Evolutionary conservation across 2,329 filamentous ascomycete genomes (phyloP).

Genomic region (Calonectria pseudoreteaudii): DNA sequence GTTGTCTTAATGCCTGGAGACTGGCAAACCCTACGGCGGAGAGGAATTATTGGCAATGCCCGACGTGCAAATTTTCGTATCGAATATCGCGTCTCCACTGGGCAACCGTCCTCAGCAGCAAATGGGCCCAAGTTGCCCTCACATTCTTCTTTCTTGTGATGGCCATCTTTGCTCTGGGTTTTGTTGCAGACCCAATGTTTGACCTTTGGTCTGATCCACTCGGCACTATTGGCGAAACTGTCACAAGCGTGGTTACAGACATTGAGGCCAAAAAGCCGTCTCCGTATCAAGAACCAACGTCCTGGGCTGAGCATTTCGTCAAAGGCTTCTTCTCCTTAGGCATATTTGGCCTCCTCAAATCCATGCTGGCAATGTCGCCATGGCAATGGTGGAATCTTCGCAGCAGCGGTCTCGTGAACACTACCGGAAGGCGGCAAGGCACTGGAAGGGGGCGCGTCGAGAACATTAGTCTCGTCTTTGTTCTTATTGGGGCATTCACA

Average conservation of each 20-base stretch:
- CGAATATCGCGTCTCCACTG: conserved; percentile 81
- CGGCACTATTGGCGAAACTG: conserved; percentile 67
- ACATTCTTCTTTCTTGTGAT: conserved; percentile 79
- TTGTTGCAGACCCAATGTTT: conserved; percentile 92
- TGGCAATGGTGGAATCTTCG: conserved; percentile 84
- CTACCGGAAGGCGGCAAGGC: conserved; percentile 64
- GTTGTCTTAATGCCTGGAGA: conserved; percentile 87
- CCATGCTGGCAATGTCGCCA: conserved; percentile 78
- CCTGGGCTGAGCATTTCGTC: conserved; percentile 86
- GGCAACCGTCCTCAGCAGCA: conserved; percentile 77
- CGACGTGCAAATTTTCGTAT: conserved; percentile 88
- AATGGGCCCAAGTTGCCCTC: conserved; percentile 74
- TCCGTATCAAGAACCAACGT: conserved; percentile 62
- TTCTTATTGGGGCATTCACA: conserved; percentile 83
- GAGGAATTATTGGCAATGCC: conserved; percentile 87
- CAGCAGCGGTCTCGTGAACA: conserved; percentile 65
- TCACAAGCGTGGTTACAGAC: conserved; percentile 59
- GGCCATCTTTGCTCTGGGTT: conserved; percentile 85
- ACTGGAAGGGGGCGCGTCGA: conserved; percentile 83
- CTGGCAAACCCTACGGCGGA: conserved; percentile 73
- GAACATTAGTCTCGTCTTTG: conserved; percentile 81
- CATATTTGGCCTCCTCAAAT: conserved; percentile 86
- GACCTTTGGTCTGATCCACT: conserved; percentile 87
- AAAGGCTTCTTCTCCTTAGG: conserved; percentile 94
- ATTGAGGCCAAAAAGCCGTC: conserved; percentile 49